These are phyloP conservation scores for Cystofilobasidium capitatum DNA, from an alignment of 768 basidiomycete genomes.

Conservation along the genomic window DNA sequence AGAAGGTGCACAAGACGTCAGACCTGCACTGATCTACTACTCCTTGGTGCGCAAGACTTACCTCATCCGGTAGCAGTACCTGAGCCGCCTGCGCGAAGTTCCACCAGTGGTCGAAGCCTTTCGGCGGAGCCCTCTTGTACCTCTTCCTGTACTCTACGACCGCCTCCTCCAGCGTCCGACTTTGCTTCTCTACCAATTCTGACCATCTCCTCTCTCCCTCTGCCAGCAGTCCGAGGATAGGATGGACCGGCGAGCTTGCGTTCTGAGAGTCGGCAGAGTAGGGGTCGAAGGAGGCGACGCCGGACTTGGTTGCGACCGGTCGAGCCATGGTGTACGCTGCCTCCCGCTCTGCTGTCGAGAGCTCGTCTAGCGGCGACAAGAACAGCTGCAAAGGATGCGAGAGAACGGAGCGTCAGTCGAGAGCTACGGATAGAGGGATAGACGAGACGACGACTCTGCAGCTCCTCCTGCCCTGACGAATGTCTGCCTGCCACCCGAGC, in stretches of 20 bases:
- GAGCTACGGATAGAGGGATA: neutral
- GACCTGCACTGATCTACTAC: neutral
- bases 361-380: constrained; percentile 22
- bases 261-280: neutral
- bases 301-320: neutral
- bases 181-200: constrained; percentile 60
- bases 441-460: too few species aligned
- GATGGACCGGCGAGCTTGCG: constrained; percentile 43
- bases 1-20: neutral
- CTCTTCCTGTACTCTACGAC: constrained; percentile 70
- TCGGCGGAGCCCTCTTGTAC: constrained; percentile 64
- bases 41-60: neutral
- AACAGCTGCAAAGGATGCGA: constrained; percentile 11
- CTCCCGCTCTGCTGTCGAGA: constrained; percentile 12
- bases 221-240: constrained; percentile 73
- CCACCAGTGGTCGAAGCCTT: constrained; percentile 61
- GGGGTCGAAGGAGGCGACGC: neutral
- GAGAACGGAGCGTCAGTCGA: neutral
- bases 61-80: constrained; percentile 39
- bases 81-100: constrained; percentile 34
- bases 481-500: too few species aligned
- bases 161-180: constrained; percentile 65
- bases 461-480: too few species aligned
- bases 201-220: constrained; percentile 69
- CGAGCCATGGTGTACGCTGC: constrained; percentile 6